Base-by-base conservation (phyloP, 2,329 filamentous ascomycete species). In the Ciborinia camelliae region DNA sequence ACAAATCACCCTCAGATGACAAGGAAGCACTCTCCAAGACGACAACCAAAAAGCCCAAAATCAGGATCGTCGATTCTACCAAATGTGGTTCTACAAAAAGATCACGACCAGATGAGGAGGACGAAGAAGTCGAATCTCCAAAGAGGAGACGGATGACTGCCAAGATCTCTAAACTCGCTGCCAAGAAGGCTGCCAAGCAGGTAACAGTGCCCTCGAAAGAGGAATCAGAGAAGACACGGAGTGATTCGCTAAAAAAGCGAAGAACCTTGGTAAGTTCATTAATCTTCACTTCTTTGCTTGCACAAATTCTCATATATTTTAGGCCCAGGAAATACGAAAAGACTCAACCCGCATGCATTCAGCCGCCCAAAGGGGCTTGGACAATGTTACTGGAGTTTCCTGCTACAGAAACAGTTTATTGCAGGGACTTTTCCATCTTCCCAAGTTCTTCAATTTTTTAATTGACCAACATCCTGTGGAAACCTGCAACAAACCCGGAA, bases 361-460 rank as follows among this genome's bases (percentile, higher is more conserved):
- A 2, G 63, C 66, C 32, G 62, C 66, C 12, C 74, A 73, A 43
- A 63, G 68, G 35, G 74, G 74, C 2, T 63, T 76, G 41, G n/a
- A 48, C 4, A 75, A 76, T 59, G 58, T 72, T 47, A 71, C 66
- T 23, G 70, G 68, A 18, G 58, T 59, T 37, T 57, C 73, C 3
- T 77, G 76, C 63, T 77, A 77, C 64, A 68, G 75, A 30, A 71
- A 73, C 57, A 71, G 71, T 47, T 64, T 76, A 1, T 50, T 77
- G 9, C 75, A 77, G 66, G 72, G 73, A 2, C 66, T 77, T 10
- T 53, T 77, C 7, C 76, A 77, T 64, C 54, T 70, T 5, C 75
- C 75, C 1, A 71, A 71, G 20, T 67, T 77, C 47, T 70, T 74
- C 28, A 72, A 73, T 35, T 77, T 71, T 68, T 62, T 76, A 2